Conservation (phyloP, 371 early-diverging fungal genomes). For the Funneliformis caledonium region DNA sequence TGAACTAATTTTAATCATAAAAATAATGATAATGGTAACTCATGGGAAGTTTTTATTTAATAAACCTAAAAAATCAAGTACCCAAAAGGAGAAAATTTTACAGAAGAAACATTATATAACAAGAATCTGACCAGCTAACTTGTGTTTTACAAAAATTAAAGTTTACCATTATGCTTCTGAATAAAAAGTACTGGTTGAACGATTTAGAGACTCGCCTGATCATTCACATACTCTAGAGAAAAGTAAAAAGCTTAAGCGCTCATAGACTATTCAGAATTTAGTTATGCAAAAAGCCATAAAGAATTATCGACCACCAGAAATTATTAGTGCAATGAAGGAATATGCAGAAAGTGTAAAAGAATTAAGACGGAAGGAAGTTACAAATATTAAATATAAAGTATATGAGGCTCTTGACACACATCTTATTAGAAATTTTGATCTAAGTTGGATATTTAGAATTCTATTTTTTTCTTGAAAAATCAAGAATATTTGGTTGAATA, state of each 20-base stretch:
- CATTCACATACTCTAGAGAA: too few relatives aligned
- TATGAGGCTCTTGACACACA: not conserved
- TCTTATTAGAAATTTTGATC: slow-evolving; percentile 19
- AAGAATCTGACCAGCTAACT: not conserved
- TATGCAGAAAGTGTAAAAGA: not conserved
- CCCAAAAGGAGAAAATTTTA: too few relatives aligned
- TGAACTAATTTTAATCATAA: too few relatives aligned
- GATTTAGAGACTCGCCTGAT: not conserved
- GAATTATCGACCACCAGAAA: too few relatives aligned
- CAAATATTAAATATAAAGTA: slow-evolving; percentile 23
- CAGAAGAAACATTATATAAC: not conserved
- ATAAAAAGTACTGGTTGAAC: not conserved
- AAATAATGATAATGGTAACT: too few relatives aligned
- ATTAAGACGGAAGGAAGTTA: too few relatives aligned
- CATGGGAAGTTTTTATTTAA: too few relatives aligned
- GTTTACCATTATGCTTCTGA: not conserved
- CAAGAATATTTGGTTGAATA: too few relatives aligned
- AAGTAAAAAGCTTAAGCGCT: too few relatives aligned
- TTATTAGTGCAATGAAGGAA: not conserved
- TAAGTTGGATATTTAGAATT: slow-evolving; percentile 21
- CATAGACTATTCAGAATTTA: too few relatives aligned
- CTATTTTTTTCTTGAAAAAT: not conserved
- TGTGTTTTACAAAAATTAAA: slow-evolving; percentile 6
- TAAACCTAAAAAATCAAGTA: too few relatives aligned
- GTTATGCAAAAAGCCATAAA: too few relatives aligned